Base-by-base conservation (phyloP, 345 rosid species). In the Excoecaria cochinchinensis region DNA sequence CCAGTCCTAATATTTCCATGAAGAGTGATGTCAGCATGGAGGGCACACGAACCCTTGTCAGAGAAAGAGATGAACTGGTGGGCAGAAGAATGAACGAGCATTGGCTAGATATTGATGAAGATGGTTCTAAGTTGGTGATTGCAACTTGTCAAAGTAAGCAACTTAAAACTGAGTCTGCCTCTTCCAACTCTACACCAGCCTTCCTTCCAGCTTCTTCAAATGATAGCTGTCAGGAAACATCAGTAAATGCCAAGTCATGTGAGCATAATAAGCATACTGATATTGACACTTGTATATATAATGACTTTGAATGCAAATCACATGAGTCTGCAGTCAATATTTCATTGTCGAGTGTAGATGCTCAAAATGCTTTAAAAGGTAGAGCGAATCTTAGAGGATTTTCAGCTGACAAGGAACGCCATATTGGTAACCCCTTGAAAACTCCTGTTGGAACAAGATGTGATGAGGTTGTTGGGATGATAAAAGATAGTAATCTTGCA, bases 191-290 rank as follows among this genome's bases (percentile, higher is more conserved):
- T 16, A 59, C 51, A 50, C 44, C 15, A 40, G 21, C 48, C 9
- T 51, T 67, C 42, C 69, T 73, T 67, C 77, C 77, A 73, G 69
- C 77, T 68, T 73, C 81, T 73, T 73, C 74, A 16, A 59, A 72
- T 59, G 77, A 78, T 15, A 78, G 77, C 73, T 78, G 47, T 21
- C 73, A 72, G 60, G 73, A 67, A 14, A 60, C 67, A 31, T 66
- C 76, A 36, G 53, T 14, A 52, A 72, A 72, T 72, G 73, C 59
- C 42, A 78, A 67, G 47, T 39, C 69, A 38, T 58, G 73, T 67
- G 70, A 78, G 38, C 65, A 15, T 63, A 52, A 25, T 52, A 69
- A 48, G 25, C 24, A 11, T 42, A 50, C 62, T 50, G 55, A 19
- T 39, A 51, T 31, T 50, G 69, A 58, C 51, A 25, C 56, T 58